A percentile compares a stretch with the other conserved stretches of the same genome.
These are phyloP conservation scores for Conticribra weissflogii DNA, from an alignment of 108 stramenopile species.

Conservation along the genomic window DNA sequence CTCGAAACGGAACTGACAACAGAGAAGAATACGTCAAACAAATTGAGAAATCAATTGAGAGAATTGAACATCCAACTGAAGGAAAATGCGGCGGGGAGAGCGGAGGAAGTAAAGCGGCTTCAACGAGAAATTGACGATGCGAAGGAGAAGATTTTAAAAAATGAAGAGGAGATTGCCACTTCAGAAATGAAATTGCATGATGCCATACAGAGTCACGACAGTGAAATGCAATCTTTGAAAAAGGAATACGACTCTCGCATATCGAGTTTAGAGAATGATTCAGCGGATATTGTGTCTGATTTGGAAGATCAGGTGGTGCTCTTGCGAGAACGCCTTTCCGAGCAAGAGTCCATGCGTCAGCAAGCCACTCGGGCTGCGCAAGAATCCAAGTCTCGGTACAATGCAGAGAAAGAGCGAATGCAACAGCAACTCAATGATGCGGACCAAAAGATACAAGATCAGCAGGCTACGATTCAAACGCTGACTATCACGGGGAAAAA, in stretches of 20 bases:
- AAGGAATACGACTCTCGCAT: slow-evolving; percentile 1
- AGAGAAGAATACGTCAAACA: slow-evolving; percentile 18
- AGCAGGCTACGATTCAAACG: slow-evolving; percentile 18
- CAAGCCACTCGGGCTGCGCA: slow-evolving; percentile 9
- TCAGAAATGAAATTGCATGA: neutral
- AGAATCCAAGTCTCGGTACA: slow-evolving; percentile 22
- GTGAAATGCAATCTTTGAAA: neutral
- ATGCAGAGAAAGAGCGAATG: slow-evolving; percentile 21
- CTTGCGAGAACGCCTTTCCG: neutral
- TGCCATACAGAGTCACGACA: neutral
- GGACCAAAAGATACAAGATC: slow-evolving; percentile 7
- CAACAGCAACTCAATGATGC: slow-evolving; percentile 4
- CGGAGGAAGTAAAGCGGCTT: slow-evolving; percentile 6
- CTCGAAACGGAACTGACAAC: slow-evolving; percentile 18
- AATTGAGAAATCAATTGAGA: slow-evolving; percentile 16
- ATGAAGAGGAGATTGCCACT: neutral
- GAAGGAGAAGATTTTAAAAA: neutral
- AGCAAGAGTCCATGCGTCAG: slow-evolving; percentile 9
- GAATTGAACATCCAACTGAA: slow-evolving; percentile 25
- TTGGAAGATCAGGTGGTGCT: slow-evolving; percentile 12
- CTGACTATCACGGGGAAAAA: slow-evolving; percentile 27
- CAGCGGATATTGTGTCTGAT: slow-evolving; percentile 6
- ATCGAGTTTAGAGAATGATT: neutral
- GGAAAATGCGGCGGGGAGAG: slow-evolving; percentile 7
- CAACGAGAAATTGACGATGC: slow-evolving; percentile 4